Evolutionary conservation across 495 filamentous ascomycete species (phyloP).

Genomic region (Pyrenula aspistea): DNA sequence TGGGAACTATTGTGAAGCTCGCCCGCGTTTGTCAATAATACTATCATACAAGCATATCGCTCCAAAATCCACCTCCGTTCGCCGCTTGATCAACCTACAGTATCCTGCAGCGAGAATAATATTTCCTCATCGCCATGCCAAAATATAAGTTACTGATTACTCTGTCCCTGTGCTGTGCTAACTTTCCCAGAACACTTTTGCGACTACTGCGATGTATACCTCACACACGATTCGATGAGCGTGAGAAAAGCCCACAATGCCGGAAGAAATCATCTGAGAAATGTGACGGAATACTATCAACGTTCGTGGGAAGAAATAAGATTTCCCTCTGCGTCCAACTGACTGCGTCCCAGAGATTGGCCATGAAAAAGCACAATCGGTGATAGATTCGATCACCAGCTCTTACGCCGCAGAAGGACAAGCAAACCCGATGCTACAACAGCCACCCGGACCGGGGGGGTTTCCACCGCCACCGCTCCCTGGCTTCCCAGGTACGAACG

Average conservation of each 20-base stretch:
- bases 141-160: slow-evolving; percentile 54
- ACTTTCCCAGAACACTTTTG: slow-evolving; percentile 59
- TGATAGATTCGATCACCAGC: slow-evolving; percentile 93
- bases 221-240: slow-evolving; percentile 99
- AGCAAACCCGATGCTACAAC: slow-evolving; percentile 69
- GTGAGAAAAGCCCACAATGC: slow-evolving; percentile 97
- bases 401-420: slow-evolving; percentile 93
- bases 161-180: slow-evolving; percentile 22
- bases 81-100: too few species aligned
- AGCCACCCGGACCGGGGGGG: slow-evolving; percentile 31
- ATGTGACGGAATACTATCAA: slow-evolving; percentile 97
- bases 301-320: slow-evolving; percentile 41
- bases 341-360: slow-evolving; percentile 61
- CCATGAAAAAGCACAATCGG: slow-evolving; percentile 94
- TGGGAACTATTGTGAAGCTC: too few species aligned
- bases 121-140: slow-evolving; percentile 43
- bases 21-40: too few species aligned
- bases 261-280: slow-evolving; percentile 90
- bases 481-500: slow-evolving; percentile 41
- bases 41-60: too few species aligned
- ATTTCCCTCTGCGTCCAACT: not conserved
- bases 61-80: too few species aligned
- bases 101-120: too few species aligned
- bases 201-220: slow-evolving; percentile 99
- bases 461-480: slow-evolving; percentile 36